Base-by-base conservation (phyloP, 2,329 filamentous ascomycete species). In the Dendryphion nanum region DNA sequence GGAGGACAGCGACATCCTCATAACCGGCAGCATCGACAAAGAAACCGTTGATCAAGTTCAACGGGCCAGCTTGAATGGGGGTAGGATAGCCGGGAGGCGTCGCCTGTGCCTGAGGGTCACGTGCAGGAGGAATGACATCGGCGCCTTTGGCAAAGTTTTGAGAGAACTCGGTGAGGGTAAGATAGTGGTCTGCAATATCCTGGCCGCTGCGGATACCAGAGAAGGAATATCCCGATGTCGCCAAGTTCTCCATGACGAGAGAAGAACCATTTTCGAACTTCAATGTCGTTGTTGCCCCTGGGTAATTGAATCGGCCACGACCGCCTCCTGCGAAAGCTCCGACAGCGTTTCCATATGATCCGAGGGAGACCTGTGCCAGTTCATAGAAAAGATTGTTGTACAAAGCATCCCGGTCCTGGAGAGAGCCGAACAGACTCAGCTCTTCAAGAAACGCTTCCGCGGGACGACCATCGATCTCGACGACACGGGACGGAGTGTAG, bases 341-440 rank as follows among this genome's bases (percentile, higher is more conserved):
- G 12, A 61, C 65, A 13, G 61, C 69, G 12, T 55, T 53, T 5
- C 71, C 70, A n/a, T 46, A 47, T n/a, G 45, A 35, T 4, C 65
- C 67, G 1, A 73, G 59, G 6, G 65, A 61, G 19, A 73, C 58
- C 35, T 70, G 64, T 0, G 67, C 64, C 4, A 73, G 61, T n/a
- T 64, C 58, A 43, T 73, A 73, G 52, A 74, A 74, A 15, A 73
- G 41, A 36, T 69, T 70, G 57, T 74, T 74, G 64, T 75, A 82
- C 40, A 79, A 67, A 18, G 78, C 77, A 58, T 82, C 78, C 3
- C 68, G 69, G 43, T 82, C 78, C 47, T 82, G 78, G 15, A 73
- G 67, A 20, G 57, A 61, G 39, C 75, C 73, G 38, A 64, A 65
- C 38, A 71, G 62, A 23, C 72, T 72, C 47, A 69, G 66, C 19